phyloP scores from a whole-genome alignment of 75 land plant species.

The Cunninghamia lanceolata region DNA sequence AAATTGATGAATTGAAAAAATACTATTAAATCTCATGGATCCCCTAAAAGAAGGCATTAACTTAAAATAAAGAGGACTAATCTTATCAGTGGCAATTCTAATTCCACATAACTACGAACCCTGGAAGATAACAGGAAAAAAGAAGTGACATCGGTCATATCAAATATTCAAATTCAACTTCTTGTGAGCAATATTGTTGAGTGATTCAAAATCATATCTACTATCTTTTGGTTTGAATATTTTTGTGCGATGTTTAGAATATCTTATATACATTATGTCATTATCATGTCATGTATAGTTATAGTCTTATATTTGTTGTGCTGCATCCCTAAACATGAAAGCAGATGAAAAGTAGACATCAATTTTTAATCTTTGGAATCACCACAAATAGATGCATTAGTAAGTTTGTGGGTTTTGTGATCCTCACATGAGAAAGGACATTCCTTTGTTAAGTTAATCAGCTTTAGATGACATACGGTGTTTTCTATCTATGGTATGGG shows the following conservation, averaged over 20 bases:
- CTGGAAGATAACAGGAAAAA: neutral
- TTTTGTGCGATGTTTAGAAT: neutral
- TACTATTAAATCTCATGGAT: too few relatives aligned
- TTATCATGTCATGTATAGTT: neutral
- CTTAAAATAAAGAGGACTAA: neutral
- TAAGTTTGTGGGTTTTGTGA: too few relatives aligned
- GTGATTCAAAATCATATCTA: neutral
- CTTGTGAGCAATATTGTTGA: neutral
- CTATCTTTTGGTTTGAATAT: neutral
- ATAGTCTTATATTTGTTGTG: too few relatives aligned
- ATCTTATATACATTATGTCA: neutral
- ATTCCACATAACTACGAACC: neutral
- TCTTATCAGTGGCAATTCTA: neutral
- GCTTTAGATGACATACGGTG: too few relatives aligned
- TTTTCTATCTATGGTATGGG: too few relatives aligned
- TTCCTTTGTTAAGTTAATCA: too few relatives aligned
- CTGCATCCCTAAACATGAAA: neutral
- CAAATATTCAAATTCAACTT: neutral
- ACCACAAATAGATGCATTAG: neutral
- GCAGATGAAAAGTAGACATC: neutral
- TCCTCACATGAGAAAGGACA: too few relatives aligned
- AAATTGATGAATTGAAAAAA: too few relatives aligned
- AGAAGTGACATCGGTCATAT: too few relatives aligned
- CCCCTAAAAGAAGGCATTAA: too few relatives aligned
- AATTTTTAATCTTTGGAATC: neutral